These are phyloP conservation scores for Porpolomopsis calyptriformis DNA, from an alignment of 768 basidiomycete species.

Conservation along the genomic window DNA sequence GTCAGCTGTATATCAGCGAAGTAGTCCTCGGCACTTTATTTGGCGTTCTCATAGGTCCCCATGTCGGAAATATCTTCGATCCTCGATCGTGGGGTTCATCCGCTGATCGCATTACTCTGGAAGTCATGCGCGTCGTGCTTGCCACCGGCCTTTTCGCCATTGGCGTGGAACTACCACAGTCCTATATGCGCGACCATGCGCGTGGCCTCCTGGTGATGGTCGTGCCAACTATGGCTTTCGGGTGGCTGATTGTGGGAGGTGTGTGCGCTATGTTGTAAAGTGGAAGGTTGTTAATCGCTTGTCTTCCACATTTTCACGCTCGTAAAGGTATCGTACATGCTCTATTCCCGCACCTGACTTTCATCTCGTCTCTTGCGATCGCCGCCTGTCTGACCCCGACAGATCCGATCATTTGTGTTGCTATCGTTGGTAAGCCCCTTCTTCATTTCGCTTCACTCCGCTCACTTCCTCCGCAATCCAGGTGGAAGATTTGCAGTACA, in stretches of 20 bases:
- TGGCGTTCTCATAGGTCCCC: slow-evolving; percentile 58
- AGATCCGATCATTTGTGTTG: slow-evolving; percentile 87
- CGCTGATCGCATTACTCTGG: slow-evolving; percentile 61
- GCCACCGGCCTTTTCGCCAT: slow-evolving; percentile 91
- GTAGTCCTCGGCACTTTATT: slow-evolving; percentile 81
- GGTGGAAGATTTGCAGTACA: slow-evolving; percentile 61
- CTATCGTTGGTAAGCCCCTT: slow-evolving; percentile 49
- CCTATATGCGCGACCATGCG: slow-evolving; percentile 75
- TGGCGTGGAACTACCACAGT: slow-evolving; percentile 82
- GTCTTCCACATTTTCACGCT: too few relatives aligned
- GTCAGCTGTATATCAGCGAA: slow-evolving; percentile 72
- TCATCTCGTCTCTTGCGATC: slow-evolving; percentile 71
- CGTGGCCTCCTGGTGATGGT: slow-evolving; percentile 61
- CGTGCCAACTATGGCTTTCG: slow-evolving; percentile 76
- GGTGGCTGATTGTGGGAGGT: slow-evolving; percentile 73
- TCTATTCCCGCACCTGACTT: slow-evolving; percentile 63
- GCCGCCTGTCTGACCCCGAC: slow-evolving; percentile 90
- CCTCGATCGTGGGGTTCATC: slow-evolving; percentile 61
- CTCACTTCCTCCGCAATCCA: slow-evolving; percentile 15
- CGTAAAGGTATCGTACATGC: slow-evolving; percentile 48
- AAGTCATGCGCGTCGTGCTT: slow-evolving; percentile 80
- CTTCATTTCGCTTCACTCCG: neutral
- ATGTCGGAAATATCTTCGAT: slow-evolving; percentile 60
- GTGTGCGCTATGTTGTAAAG: slow-evolving; percentile 15
- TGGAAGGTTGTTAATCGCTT: too few relatives aligned